These are phyloP conservation scores for Malbranchea zuffiana DNA, from an alignment of 2,329 filamentous ascomycete genomes.

Conservation along the genomic window DNA sequence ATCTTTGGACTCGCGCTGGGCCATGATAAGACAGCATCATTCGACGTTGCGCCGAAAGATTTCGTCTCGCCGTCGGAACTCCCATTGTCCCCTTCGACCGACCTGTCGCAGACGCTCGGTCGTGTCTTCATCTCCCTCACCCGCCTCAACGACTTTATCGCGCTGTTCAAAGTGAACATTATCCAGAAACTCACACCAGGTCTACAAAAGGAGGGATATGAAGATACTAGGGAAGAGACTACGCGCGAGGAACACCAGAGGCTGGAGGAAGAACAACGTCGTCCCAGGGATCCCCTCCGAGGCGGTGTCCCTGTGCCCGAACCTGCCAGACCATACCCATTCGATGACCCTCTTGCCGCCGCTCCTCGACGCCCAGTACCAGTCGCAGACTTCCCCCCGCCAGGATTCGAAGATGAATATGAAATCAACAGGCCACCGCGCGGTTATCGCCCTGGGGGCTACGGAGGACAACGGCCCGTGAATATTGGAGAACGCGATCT, in stretches of 20 bases:
- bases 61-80: conserved; percentile 56
- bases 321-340: conserved; percentile 58
- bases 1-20: conserved; percentile 68
- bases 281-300: conserved; percentile 38
- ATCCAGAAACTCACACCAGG: conserved; percentile 74
- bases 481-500: conserved; percentile 78
- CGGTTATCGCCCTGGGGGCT: conserved; percentile 30
- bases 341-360: conserved; percentile 54
- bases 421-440: conserved; percentile 63
- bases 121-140: conserved; percentile 63
- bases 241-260: conserved; percentile 14
- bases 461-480: conserved; percentile 46
- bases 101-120: conserved; percentile 28
- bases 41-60: conserved; percentile 65
- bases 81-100: conserved; percentile 36
- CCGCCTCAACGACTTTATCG: conserved; percentile 58
- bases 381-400: conserved; percentile 65
- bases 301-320: conserved; percentile 45
- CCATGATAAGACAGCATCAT: conserved; percentile 67
- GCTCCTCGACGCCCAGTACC: conserved; percentile 54
- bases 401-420: conserved; percentile 86
- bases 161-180: conserved; percentile 63
- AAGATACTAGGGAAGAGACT: conserved; percentile 40
- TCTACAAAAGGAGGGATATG: conserved; percentile 66
- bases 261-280: conserved; percentile 35